Conservation (phyloP, 2,329 filamentous ascomycete genomes). For the Colletotrichum simmondsii region DNA sequence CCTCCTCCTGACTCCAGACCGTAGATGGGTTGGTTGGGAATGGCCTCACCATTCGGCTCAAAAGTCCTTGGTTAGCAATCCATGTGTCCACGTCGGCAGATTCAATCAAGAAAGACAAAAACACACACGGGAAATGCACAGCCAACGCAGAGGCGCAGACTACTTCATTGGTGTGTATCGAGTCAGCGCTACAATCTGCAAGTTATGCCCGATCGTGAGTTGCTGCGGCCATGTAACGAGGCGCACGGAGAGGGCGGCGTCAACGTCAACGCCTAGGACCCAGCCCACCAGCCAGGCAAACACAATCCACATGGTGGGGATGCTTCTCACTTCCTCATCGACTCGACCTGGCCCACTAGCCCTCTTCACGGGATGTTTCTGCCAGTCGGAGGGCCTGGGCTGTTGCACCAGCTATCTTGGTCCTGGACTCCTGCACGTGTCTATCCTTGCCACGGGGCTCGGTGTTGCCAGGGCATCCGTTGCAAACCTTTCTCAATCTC, state of each 20-base stretch:
- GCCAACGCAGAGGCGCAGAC: background rate
- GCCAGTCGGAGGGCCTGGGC: constrained; percentile 20
- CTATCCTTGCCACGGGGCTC: constrained; percentile 1
- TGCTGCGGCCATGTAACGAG: background rate
- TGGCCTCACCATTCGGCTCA: constrained; percentile 20
- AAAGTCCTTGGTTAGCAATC: background rate
- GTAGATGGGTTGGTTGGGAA: background rate
- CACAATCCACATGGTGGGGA: background rate
- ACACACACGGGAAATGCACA: background rate
- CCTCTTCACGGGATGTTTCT: constrained; percentile 28
- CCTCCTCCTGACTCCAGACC: background rate
- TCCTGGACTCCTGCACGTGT: constrained; percentile 33
- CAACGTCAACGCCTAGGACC: background rate
- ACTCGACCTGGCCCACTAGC: background rate
- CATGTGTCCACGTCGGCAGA: background rate
- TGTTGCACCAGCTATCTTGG: constrained; percentile 11
- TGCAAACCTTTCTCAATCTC: constrained; percentile 5
- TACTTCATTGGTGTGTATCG: background rate
- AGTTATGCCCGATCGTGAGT: constrained; percentile 9
- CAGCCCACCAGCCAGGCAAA: background rate
- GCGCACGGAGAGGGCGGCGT: constrained; percentile 11
- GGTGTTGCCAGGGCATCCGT: constrained; percentile 14
- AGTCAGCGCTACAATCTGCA: constrained; percentile 17
- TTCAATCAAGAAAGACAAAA: background rate
- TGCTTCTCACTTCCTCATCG: background rate